Percentiles rank a stretch among this genome's conserved stretches.
Evolutionary conservation across 257 asterid genomes (phyloP).

Genomic region (Scutellaria baicalensis): DNA sequence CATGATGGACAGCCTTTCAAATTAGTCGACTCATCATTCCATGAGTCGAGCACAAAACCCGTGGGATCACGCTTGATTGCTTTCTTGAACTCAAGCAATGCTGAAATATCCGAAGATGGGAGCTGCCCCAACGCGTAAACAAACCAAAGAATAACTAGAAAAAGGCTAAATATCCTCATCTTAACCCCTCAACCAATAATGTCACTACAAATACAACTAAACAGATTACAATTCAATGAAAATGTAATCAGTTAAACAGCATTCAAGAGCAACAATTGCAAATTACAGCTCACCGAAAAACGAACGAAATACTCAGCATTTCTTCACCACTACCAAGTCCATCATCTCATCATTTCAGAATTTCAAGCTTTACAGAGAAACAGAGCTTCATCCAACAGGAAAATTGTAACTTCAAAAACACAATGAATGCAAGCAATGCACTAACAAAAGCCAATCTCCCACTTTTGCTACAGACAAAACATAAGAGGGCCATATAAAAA

Average conservation of each 20-base stretch:
- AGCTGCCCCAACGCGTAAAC: slow-evolving; percentile 50
- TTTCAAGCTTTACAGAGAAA: neutral
- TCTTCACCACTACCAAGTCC: slow-evolving; percentile 9
- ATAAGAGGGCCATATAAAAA: neutral
- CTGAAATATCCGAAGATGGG: slow-evolving; percentile 68
- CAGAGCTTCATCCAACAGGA: neutral
- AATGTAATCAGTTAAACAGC: slow-evolving; percentile 2
- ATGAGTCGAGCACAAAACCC: slow-evolving; percentile 67
- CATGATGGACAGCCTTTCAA: slow-evolving; percentile 85
- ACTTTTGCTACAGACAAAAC: neutral
- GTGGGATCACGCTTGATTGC: slow-evolving; percentile 83
- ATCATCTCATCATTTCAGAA: slow-evolving; percentile 4
- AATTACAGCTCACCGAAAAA: too few relatives aligned
- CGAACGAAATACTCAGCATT: slow-evolving; percentile 22
- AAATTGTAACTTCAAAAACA: neutral
- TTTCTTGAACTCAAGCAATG: slow-evolving; percentile 83
- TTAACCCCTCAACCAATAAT: slow-evolving; percentile 11
- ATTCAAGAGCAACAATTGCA: slow-evolving; percentile 7
- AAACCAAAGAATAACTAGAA: slow-evolving; percentile 33
- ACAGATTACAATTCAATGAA: neutral
- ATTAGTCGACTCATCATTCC: slow-evolving; percentile 73
- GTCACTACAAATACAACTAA: neutral
- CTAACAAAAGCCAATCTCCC: neutral
- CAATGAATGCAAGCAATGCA: neutral
- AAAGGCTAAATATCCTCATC: slow-evolving; percentile 50